phyloP scores from a whole-genome alignment of 768 basidiomycete genomes.

The Xerocomellus chrysenteron region DNA sequence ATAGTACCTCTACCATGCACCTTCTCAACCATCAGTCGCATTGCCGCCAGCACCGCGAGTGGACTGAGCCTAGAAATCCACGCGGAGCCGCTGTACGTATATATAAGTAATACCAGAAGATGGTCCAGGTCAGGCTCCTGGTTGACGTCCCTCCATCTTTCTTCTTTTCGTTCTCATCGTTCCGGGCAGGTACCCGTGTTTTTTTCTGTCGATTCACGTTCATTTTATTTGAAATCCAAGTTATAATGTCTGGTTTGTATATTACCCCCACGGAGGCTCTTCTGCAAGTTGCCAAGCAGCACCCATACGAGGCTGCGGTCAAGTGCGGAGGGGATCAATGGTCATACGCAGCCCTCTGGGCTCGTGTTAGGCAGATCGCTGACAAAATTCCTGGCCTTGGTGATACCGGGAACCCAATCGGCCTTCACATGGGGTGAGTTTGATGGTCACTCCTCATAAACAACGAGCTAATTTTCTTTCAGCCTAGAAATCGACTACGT shows the following conservation, averaged over 20 bases:
- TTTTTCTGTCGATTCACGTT: not conserved
- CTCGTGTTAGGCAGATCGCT: conserved; percentile 28
- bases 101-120: too few relatives aligned
- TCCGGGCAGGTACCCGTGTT: conserved; percentile 21
- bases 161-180: conserved; percentile 7
- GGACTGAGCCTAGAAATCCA: too few relatives aligned
- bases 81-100: too few relatives aligned
- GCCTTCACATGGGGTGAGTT: conserved; percentile 28
- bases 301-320: conserved; percentile 25
- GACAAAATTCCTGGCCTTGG: conserved; percentile 19
- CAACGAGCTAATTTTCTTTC: not conserved
- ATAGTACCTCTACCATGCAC: too few relatives aligned
- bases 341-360: conserved; percentile 34
- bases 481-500: conserved; percentile 33
- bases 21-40: conserved; percentile 5
- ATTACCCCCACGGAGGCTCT: conserved; percentile 32
- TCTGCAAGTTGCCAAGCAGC: conserved; percentile 28
- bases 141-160: conserved; percentile 20
- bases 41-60: too few relatives aligned
- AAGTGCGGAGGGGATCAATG: conserved; percentile 21
- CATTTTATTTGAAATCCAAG: not conserved
- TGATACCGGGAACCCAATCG: conserved; percentile 18
- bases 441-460: not conserved
- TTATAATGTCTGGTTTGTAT: conserved; percentile 14
- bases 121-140: conserved; percentile 17